Evolutionary conservation across 371 early-diverging fungal genomes (phyloP).

Genomic region (Rhizopus stolonifer): DNA sequence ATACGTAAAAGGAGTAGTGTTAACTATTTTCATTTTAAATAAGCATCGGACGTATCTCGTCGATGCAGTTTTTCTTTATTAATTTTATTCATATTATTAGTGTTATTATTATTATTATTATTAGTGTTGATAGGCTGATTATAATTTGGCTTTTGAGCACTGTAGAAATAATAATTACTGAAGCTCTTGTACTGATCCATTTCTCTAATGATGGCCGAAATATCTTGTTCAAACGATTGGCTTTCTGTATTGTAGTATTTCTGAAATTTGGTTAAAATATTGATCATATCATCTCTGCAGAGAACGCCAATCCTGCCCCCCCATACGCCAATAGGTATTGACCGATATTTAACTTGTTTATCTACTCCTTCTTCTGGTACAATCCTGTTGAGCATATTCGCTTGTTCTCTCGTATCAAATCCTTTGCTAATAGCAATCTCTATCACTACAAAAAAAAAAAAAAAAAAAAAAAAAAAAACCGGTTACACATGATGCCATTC

Average conservation of each 20-base stretch:
- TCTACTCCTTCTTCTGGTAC: slow-evolving; percentile 20
- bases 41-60: background rate
- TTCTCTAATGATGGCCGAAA: slow-evolving; percentile 10
- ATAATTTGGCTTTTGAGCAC: slow-evolving; percentile 23
- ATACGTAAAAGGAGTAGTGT: too few species aligned
- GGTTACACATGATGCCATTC: too few species aligned
- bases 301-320: slow-evolving; percentile 36
- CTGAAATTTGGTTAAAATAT: slow-evolving; percentile 26
- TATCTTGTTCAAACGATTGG: slow-evolving; percentile 9
- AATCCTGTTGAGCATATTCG: slow-evolving; percentile 9
- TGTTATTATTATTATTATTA: too few species aligned
- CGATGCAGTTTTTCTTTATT: background rate
- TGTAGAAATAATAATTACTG: slow-evolving; percentile 25
- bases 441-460: slow-evolving; percentile 9
- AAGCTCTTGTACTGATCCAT: slow-evolving; percentile 31
- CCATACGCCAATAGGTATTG: slow-evolving; percentile 39
- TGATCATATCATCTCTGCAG: slow-evolving; percentile 28
- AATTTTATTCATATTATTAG: too few species aligned
- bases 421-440: slow-evolving; percentile 21
- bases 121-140: too few species aligned
- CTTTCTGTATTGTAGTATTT: slow-evolving; percentile 3
- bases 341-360: slow-evolving; percentile 26
- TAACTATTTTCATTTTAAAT: too few species aligned
- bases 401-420: slow-evolving; percentile 15
- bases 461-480: background rate